A percentile compares a stretch with the other conserved stretches of the same genome.
phyloP scores from a whole-genome alignment of 768 basidiomycete species.

The Megacollybia marginata region DNA sequence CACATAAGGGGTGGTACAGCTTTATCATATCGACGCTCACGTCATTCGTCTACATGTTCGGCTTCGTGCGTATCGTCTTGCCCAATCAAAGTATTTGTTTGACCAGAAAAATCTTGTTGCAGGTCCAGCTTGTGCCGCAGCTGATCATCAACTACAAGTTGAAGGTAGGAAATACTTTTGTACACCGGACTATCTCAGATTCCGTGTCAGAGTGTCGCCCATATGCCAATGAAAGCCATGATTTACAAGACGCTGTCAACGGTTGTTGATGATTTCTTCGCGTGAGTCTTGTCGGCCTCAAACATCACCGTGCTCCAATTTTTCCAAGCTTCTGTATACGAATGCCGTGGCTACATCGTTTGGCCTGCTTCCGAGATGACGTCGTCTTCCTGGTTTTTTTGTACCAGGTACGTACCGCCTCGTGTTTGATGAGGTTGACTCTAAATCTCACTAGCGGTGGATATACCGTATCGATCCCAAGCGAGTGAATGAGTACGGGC shows the following conservation, averaged over 20 bases:
- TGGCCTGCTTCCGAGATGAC: constrained; percentile 88
- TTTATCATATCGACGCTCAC: constrained; percentile 91
- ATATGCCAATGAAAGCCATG: constrained; percentile 99
- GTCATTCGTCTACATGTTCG: constrained; percentile 94
- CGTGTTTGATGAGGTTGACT: background rate
- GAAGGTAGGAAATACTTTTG: constrained; percentile 45
- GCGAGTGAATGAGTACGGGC: constrained; percentile 94
- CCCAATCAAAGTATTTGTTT: constrained; percentile 6
- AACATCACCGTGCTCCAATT: background rate
- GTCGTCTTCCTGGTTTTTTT: constrained; percentile 87
- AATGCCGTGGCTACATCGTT: constrained; percentile 91
- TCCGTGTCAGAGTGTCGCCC: constrained; percentile 72
- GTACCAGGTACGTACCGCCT: constrained; percentile 65
- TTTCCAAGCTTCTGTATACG: constrained; percentile 44
- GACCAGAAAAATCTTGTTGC: constrained; percentile 8
- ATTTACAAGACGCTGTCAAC: constrained; percentile 90
- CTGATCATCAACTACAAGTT: constrained; percentile 97
- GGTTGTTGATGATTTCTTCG: constrained; percentile 89
- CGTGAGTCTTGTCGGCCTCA: constrained; percentile 38
- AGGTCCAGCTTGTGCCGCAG: constrained; percentile 84
- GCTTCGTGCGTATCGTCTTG: constrained; percentile 69
- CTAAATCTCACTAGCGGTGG: constrained; percentile 60
- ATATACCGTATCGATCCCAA: constrained; percentile 95
- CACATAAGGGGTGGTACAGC: constrained; percentile 93
- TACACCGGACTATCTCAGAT: constrained; percentile 3